Conservation (phyloP, 2,329 filamentous ascomycete genomes). For the Juglanconis sp. region DNA sequence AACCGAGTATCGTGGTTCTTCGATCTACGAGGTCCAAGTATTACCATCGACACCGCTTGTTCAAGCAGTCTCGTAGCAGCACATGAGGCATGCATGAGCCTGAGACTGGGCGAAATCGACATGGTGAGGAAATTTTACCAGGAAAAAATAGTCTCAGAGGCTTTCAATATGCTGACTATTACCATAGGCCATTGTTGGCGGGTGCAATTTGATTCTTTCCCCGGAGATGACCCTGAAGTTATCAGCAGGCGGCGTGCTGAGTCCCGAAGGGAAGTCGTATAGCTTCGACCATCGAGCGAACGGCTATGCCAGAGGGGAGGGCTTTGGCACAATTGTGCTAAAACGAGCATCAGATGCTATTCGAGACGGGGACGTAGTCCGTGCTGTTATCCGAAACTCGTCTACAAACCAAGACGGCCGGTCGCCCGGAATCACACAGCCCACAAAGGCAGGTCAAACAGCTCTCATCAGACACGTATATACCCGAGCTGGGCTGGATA, state of each 20-base stretch:
- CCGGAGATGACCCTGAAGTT: no score
- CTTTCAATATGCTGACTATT: no score
- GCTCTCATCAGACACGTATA: conserved; percentile 32
- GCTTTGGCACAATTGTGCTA: conserved; percentile 42
- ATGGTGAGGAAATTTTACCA: no score
- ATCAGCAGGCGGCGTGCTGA: background rate
- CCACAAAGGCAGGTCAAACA: conserved; percentile 31
- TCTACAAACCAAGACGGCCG: background rate
- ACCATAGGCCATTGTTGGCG: no score
- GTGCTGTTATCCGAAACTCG: background rate
- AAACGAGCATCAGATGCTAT: conserved; percentile 33
- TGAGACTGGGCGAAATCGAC: no score
- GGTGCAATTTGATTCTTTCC: no score
- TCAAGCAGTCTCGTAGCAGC: conserved; percentile 29
- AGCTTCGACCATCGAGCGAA: conserved; percentile 30
- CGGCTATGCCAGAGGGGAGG: conserved; percentile 53
- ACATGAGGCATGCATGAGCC: no score
- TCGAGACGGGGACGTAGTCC: background rate
- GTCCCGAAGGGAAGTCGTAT: conserved; percentile 17
- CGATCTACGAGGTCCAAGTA: conserved; percentile 29
- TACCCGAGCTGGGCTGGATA: conserved; percentile 22
- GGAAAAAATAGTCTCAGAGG: no score
- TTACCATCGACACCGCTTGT: conserved; percentile 38
- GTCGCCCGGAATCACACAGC: conserved; percentile 23
- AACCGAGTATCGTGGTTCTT: conserved; percentile 37